Evolutionary conservation across 2,329 filamentous ascomycete species (phyloP).

Genomic region (Paecilomyces fulvus): DNA sequence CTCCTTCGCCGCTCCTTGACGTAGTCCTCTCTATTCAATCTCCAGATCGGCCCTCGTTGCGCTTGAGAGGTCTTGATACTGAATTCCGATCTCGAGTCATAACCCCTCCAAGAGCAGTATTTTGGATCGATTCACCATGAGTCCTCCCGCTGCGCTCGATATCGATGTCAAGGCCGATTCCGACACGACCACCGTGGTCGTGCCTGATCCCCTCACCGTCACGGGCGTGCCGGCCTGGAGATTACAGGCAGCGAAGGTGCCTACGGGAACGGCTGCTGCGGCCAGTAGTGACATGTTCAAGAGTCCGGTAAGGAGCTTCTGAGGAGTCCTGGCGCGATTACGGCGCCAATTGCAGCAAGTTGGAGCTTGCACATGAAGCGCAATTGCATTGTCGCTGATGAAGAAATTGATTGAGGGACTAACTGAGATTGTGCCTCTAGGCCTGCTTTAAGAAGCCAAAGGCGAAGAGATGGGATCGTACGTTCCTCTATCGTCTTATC

Average conservation of each 20-base stretch:
- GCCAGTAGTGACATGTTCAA: conserved; percentile 80
- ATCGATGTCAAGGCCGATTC: conserved; percentile 25
- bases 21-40: not conserved
- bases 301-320: conserved; percentile 47
- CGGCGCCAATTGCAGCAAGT: conserved; percentile 10
- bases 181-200: conserved; percentile 27
- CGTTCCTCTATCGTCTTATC: conserved; percentile 29
- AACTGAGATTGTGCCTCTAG: conserved; percentile 14
- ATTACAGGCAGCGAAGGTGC: conserved; percentile 57
- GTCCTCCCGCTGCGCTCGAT: conserved; percentile 20
- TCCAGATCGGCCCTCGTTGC: not conserved
- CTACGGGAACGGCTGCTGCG: conserved; percentile 67
- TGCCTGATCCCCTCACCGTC: conserved; percentile 48
- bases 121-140: conserved; percentile 12
- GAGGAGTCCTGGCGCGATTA: not conserved
- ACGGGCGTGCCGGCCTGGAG: conserved; percentile 60
- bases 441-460: conserved; percentile 55
- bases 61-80: no score
- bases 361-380: conserved; percentile 4
- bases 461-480: conserved; percentile 78
- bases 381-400: not conserved
- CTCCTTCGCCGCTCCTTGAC: not conserved
- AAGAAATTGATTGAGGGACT: not conserved
- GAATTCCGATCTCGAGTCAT: no score
- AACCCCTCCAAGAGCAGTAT: not conserved